Evolutionary conservation across 495 filamentous ascomycete genomes (phyloP).

Genomic region (Aspergillus carlsbadensis): DNA sequence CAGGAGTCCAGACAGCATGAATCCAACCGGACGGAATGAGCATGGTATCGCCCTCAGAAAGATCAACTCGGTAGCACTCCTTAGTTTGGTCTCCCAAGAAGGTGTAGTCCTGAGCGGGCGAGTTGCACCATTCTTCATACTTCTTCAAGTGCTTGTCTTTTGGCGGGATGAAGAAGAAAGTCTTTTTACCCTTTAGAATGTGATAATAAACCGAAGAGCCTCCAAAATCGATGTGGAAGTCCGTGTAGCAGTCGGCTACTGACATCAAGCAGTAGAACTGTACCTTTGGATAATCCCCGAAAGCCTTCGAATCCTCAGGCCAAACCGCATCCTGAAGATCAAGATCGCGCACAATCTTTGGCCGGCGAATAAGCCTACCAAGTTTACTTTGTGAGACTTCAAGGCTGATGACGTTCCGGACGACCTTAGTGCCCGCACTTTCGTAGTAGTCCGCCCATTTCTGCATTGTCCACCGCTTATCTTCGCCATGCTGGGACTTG

Average conservation of each 20-base stretch:
- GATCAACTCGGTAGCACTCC: conserved; percentile 72
- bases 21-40: conserved; percentile 80
- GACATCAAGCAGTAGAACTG: conserved; percentile 79
- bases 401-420: conserved; percentile 75
- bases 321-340: conserved; percentile 73
- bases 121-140: conserved; percentile 77
- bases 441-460: conserved; percentile 79
- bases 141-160: conserved; percentile 73
- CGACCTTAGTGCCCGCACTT: conserved; percentile 57
- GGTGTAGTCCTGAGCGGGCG: conserved; percentile 68
- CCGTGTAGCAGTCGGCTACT: conserved; percentile 75
- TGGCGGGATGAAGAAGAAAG: conserved; percentile 76
- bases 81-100: conserved; percentile 68
- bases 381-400: conserved; percentile 70
- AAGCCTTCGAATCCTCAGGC: conserved; percentile 59
- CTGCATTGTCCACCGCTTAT: conserved; percentile 68
- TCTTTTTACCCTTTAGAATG: conserved; percentile 73
- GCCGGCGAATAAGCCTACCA: conserved; percentile 64
- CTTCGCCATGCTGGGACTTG: conserved; percentile 69
- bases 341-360: conserved; percentile 68
- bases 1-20: conserved; percentile 77
- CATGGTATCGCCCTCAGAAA: conserved; percentile 74
- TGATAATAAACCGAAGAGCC: conserved; percentile 79
- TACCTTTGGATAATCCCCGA: conserved; percentile 60
- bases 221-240: conserved; percentile 81